Evolutionary conservation across 176 grass and related monocot species (phyloP).

Genomic region (Echinochloa phyllopogon): DNA sequence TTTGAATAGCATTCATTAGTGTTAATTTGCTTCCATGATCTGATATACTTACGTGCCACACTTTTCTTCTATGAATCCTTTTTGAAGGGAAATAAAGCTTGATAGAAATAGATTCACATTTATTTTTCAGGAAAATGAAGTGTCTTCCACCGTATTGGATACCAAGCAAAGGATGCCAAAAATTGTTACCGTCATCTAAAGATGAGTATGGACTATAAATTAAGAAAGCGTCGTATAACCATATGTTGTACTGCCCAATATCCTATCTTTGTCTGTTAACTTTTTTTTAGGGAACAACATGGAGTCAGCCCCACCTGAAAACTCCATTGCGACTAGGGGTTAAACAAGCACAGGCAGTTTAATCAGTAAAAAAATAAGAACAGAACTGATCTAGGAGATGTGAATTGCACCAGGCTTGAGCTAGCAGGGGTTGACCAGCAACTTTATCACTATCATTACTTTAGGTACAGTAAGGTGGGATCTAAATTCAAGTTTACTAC

Average conservation of each 20-base stretch:
- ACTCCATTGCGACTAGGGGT: too few relatives aligned
- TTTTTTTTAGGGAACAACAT: too few relatives aligned
- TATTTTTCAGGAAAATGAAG: not conserved
- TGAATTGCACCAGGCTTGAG: too few relatives aligned
- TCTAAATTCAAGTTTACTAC: not conserved
- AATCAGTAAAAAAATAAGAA: too few relatives aligned
- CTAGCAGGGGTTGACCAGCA: too few relatives aligned
- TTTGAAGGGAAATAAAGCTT: not conserved
- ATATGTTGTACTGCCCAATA: not conserved
- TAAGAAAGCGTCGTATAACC: not conserved
- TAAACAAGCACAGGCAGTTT: too few relatives aligned
- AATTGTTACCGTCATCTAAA: not conserved
- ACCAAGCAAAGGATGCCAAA: not conserved
- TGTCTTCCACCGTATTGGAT: not conserved
- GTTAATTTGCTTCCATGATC: slow-evolving; percentile 10
- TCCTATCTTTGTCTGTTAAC: not conserved
- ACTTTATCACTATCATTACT: not conserved
- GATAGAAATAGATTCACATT: not conserved
- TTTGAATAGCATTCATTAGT: not conserved
- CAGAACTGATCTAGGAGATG: too few relatives aligned
- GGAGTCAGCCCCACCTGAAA: too few relatives aligned
- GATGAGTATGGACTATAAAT: not conserved
- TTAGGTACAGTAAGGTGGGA: not conserved
- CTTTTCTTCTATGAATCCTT: not conserved
- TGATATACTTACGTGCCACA: not conserved